Base-by-base conservation (phyloP, 2,329 filamentous ascomycete genomes). In the Paecilomyces variotii region DNA sequence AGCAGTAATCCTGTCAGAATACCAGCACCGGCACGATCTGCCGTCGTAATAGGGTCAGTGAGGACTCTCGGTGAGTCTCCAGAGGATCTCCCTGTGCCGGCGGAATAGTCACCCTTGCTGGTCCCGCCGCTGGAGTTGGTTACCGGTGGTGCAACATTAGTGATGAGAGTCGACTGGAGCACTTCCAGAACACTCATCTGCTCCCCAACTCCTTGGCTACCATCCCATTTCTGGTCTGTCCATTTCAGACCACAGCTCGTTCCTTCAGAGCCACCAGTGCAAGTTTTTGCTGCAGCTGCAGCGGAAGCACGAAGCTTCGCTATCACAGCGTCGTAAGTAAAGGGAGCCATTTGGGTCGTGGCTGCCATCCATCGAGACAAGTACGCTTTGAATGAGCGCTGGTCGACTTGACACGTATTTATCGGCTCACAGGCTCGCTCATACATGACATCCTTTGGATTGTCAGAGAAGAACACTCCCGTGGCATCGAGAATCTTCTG, bases 331-430 rank as follows among this genome's bases (percentile, higher is more conserved):
- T 79, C 72, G 61, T 74, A 73, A 1, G 82, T 82, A 64, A 80
- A 85, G 0, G 84, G 84, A 0, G 83, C 84, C 61, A 86, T 75
- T 65, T 86, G 81, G 0, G 79, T 80, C 2, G 83, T 79, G 2
- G 79, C 76, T n/a, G 82, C 83, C 74, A 80, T 78, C 79, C 84
- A 88, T 49, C 86, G 82, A 0, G 81, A 75, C 3, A 87, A 76
- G 67, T 86, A 87, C 5, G 84, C 84, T 71, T 88, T 88, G 78
- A 88, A 88, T 0, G 81, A 82, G 55, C 78, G 80, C 69, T 87
- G 84, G 61, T 88, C 85, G n/a, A 80, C 76, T 69, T 86, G 82
- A 72, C 85, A 87, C 11, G 72, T 78, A 62, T 76, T 69, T 58
- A 77, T 65, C 51, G 67, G 71, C 67, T 88, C 85, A 66, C 86